These are phyloP conservation scores for Marasmius tenuissimus DNA, from an alignment of 1,284 basidiomycete genomes.

Conservation along the genomic window DNA sequence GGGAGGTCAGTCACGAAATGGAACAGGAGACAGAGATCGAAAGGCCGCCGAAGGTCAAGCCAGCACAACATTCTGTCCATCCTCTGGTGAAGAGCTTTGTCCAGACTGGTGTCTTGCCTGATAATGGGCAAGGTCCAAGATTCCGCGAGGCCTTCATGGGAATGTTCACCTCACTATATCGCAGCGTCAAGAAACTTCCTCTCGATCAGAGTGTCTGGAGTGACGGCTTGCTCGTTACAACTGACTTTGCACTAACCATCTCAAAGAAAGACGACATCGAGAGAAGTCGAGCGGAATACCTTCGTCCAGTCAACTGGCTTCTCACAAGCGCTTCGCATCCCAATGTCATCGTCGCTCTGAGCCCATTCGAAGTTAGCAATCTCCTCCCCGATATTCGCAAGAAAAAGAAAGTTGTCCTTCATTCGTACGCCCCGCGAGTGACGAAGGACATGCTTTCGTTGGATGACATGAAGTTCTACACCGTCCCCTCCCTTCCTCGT, in stretches of 20 bases:
- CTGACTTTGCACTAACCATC: slow-evolving; percentile 3
- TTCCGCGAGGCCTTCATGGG: neutral
- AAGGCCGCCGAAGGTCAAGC: slow-evolving; percentile 25
- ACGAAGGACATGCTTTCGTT: slow-evolving; percentile 34
- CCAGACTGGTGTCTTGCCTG: slow-evolving; percentile 18
- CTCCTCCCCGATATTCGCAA: slow-evolving; percentile 37
- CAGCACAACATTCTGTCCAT: slow-evolving; percentile 25
- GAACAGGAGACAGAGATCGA: slow-evolving; percentile 41
- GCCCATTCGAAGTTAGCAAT: slow-evolving; percentile 44
- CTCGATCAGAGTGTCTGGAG: slow-evolving; percentile 26
- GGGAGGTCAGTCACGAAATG: slow-evolving; percentile 44
- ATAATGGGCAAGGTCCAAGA: slow-evolving; percentile 12
- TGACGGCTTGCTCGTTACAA: slow-evolving; percentile 33
- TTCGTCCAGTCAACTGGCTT: slow-evolving; percentile 48
- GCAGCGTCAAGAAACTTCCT: slow-evolving; percentile 16
- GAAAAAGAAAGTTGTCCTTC: slow-evolving; percentile 34
- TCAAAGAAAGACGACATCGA: slow-evolving; percentile 23
- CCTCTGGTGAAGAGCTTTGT: slow-evolving; percentile 27
- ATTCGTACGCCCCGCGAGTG: slow-evolving; percentile 42
- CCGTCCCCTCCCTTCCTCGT: slow-evolving; percentile 25
- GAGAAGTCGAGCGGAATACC: too few relatives aligned
- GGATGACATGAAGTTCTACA: slow-evolving; percentile 38
- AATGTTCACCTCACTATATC: too few relatives aligned
- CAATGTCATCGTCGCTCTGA: slow-evolving; percentile 34
- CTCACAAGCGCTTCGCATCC: slow-evolving; percentile 23